A percentile compares a stretch with the other conserved stretches of the same genome.
phyloP scores from a whole-genome alignment of 1,284 basidiomycete species.

The Exobasidium rhododendri region DNA sequence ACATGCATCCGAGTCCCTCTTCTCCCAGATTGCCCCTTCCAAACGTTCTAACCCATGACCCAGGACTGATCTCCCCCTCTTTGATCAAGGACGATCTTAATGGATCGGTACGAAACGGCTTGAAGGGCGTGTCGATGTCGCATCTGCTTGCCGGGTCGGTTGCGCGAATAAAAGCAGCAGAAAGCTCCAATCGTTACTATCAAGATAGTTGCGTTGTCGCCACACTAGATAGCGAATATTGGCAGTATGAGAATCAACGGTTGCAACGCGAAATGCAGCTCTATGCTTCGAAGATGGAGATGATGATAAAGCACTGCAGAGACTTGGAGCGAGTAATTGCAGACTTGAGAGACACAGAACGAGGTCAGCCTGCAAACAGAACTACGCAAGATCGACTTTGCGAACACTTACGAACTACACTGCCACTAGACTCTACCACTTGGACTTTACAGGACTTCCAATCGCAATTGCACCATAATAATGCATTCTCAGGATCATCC shows the following conservation, averaged over 20 bases:
- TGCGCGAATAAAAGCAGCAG: too few relatives aligned
- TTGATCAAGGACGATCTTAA: not conserved
- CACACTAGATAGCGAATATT: not conserved
- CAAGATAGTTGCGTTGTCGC: not conserved
- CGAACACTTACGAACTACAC: too few relatives aligned
- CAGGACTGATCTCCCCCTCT: not conserved
- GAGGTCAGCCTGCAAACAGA: too few relatives aligned
- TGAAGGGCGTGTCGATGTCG: not conserved
- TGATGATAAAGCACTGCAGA: not conserved
- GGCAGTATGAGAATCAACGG: not conserved
- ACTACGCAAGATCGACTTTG: too few relatives aligned
- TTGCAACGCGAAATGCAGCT: not conserved
- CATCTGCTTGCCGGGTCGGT: not conserved
- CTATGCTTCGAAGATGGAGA: not conserved
- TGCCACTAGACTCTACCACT: too few relatives aligned
- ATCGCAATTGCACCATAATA: too few relatives aligned
- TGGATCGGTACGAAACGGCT: not conserved
- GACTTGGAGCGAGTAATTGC: not conserved
- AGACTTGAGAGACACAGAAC: not conserved
- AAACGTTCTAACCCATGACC: not conserved
- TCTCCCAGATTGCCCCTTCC: too few relatives aligned
- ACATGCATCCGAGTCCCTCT: not conserved
- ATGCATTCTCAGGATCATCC: too few relatives aligned
- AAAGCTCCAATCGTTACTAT: not conserved
- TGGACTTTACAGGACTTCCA: too few relatives aligned